Base-by-base conservation (phyloP, 2,329 filamentous ascomycete genomes). In the Colletotrichum viniferum region DNA sequence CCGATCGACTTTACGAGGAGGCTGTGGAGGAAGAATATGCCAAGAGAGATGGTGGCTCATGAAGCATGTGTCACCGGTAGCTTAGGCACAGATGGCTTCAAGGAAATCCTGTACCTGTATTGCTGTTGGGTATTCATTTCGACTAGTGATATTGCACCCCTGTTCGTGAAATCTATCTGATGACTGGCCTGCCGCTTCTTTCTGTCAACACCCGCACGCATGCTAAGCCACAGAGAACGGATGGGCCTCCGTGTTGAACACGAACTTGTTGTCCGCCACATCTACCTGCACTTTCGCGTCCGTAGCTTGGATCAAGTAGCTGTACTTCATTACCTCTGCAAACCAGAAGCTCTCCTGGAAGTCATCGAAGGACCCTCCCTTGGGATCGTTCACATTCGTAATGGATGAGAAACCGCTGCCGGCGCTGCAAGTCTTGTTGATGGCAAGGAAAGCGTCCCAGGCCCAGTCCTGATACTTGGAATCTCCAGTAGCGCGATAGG, bases 301-400 rank as follows among this genome's bases (percentile, higher is more conserved):
- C 81, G 84, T 86, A 1, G 90, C 88, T 81, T 92, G 91, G 74
- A 94, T 94, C 79, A 97, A 82, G 85, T 94, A 97, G 72, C 90
- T 87, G 83, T 97, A 97, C 88, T 98, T 98, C 83, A 98, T 82
- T 77, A 96, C 94, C 86, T 98, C 95, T 0, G 95, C 95, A 83
- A 97, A 95, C 87, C 94, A 93, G 86, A 97, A 98, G 80, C 94
- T 96, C 85, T 98, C 95, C 88, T 96, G 94, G 82, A 93, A 93
- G 82, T 98, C 91, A 56, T 84, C 83, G 74, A 89, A 91, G 0
- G 85, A 83, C 1, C 94, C 94, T 12, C 94, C 94, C 34, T 87
- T 87, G 5, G 81, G 79, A 4, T 84, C 85, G 78, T 94, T 95
- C 61, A 97, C 94, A 81, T 97, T 84, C 0, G 79, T 82, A 71